Conservation (phyloP, 2,329 filamentous ascomycete species). For the Paracoccidioides lutzii region DNA sequence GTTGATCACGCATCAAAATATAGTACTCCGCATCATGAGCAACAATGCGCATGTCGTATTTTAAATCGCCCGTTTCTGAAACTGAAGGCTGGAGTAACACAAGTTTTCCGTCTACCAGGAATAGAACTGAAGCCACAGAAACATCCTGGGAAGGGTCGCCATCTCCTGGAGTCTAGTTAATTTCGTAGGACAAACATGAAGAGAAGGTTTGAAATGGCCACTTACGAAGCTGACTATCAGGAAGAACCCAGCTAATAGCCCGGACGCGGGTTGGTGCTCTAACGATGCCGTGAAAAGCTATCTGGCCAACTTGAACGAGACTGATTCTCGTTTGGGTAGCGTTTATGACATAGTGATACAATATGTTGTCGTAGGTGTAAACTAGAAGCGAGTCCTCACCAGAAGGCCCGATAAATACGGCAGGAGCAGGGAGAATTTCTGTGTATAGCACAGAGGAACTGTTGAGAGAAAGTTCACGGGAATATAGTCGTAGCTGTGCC, state of each 20-base stretch:
- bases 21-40: conserved; percentile 96
- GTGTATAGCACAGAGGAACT: conserved; percentile 59
- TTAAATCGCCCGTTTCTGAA: conserved; percentile 69
- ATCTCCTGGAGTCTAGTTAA: conserved; percentile 39
- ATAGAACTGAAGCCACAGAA: conserved; percentile 79
- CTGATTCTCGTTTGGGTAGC: conserved; percentile 58
- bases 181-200: not conserved
- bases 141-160: conserved; percentile 95
- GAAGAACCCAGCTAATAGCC: conserved; percentile 88
- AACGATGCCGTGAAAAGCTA: conserved; percentile 93
- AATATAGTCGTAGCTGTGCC: conserved; percentile 67
- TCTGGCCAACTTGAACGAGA: conserved; percentile 89
- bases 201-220: conserved; percentile 6
- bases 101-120: conserved; percentile 94
- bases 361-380: conserved; percentile 90
- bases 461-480: conserved; percentile 68
- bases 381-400: conserved; percentile 91
- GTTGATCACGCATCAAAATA: conserved; percentile 78
- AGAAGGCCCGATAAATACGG: conserved; percentile 79
- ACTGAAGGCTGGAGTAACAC: conserved; percentile 80
- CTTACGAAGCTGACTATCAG: conserved; percentile 69
- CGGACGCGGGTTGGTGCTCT: conserved; percentile 83
- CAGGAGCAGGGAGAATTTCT: conserved; percentile 66
- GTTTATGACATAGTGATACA: conserved; percentile 86
- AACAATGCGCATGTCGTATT: conserved; percentile 97